These are phyloP conservation scores for Globisporangium cystogenes DNA, from an alignment of 352 stramenopile genomes.

Conservation along the genomic window DNA sequence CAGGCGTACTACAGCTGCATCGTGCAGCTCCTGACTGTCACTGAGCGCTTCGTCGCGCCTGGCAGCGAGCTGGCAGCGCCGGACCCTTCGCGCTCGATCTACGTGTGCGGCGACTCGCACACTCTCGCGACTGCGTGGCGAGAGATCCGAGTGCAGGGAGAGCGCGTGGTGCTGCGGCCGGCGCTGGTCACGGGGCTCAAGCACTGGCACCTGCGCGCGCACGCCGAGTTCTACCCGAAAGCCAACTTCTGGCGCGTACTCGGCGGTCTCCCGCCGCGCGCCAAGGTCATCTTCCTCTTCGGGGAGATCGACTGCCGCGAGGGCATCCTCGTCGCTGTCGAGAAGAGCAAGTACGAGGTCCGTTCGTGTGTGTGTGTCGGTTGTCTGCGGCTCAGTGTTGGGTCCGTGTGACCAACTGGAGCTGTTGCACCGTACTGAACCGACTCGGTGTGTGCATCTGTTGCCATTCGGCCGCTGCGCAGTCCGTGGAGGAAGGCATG, in stretches of 20 bases:
- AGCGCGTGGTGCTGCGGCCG: conserved; percentile 32
- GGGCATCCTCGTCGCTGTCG: conserved; percentile 84
- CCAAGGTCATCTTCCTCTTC: conserved; percentile 88
- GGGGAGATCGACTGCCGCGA: conserved; percentile 96
- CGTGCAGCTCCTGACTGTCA: conserved; percentile 68
- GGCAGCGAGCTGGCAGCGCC: background rate
- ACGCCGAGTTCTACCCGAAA: conserved; percentile 91
- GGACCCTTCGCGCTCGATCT: conserved; percentile 30
- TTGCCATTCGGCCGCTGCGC: too few relatives aligned
- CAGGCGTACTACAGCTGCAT: conserved; percentile 88
- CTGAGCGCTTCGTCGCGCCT: conserved; percentile 11
- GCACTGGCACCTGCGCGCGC: conserved; percentile 88
- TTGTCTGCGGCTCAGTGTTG: background rate
- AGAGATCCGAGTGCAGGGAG: conserved; percentile 23
- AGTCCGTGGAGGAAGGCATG: conserved; percentile 81
- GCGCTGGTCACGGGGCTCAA: conserved; percentile 91
- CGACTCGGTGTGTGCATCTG: background rate
- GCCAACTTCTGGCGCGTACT: conserved; percentile 84
- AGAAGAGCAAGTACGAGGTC: conserved; percentile 86
- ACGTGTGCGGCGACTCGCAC: conserved; percentile 92
- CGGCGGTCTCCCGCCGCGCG: conserved; percentile 35
- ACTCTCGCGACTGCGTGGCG: conserved; percentile 87
- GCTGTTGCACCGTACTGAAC: too few relatives aligned
- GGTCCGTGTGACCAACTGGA: background rate
- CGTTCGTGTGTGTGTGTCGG: background rate